These are phyloP conservation scores for Colletotrichum noveboracense DNA, from an alignment of 2,329 filamentous ascomycete genomes.

Conservation along the genomic window DNA sequence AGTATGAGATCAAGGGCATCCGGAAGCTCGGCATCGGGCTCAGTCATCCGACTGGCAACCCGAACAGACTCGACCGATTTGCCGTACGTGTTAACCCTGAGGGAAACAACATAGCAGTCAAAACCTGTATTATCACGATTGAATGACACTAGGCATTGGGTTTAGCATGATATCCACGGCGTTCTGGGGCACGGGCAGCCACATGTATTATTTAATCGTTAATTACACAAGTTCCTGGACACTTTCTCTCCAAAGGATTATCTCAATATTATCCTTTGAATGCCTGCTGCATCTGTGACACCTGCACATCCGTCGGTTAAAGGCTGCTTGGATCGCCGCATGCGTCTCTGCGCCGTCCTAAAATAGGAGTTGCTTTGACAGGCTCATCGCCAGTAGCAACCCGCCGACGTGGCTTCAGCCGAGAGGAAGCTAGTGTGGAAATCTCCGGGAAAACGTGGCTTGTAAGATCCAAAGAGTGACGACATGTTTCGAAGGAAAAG, in stretches of 20 bases:
- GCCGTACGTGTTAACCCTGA: conserved; percentile 36
- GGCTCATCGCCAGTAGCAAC: background rate
- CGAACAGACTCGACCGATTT: conserved; percentile 34
- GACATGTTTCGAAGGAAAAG: background rate
- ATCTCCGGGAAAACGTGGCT: background rate
- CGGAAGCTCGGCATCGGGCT: conserved; percentile 36
- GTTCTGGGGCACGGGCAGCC: background rate
- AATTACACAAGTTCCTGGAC: background rate
- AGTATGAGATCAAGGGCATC: conserved; percentile 45
- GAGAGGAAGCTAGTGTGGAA: background rate
- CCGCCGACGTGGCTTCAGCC: background rate
- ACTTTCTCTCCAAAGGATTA: background rate
- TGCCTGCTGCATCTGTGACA: background rate
- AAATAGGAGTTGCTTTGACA: background rate
- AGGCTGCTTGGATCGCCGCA: background rate
- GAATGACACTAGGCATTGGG: conserved; percentile 5
- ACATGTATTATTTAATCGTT: conserved; percentile 11
- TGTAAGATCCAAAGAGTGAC: background rate
- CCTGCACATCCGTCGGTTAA: background rate
- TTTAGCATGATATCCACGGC: conserved; percentile 20
- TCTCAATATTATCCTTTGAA: background rate
- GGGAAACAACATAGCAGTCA: conserved; percentile 17
- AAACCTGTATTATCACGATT: conserved; percentile 3
- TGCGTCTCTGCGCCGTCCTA: background rate
- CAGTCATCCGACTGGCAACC: conserved; percentile 55